phyloP scores from a whole-genome alignment of 2,329 filamentous ascomycete species.

The Colletotrichum simmondsii region DNA sequence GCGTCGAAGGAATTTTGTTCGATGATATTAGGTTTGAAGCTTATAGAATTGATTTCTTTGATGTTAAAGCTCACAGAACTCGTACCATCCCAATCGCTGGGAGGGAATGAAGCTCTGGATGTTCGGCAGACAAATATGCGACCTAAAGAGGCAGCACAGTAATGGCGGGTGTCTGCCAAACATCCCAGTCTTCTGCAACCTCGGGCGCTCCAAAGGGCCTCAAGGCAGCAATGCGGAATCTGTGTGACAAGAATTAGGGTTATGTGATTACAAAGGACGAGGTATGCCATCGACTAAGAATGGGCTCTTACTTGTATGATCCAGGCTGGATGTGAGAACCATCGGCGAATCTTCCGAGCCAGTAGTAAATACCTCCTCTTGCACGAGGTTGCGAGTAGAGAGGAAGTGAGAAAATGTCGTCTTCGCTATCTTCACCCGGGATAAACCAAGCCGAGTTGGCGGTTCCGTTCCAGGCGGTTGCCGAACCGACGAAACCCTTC shows the following conservation, averaged over 20 bases:
- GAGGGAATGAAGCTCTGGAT: too few relatives aligned
- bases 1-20: too few relatives aligned
- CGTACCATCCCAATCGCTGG: too few relatives aligned
- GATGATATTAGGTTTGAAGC: too few relatives aligned
- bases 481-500: conserved; percentile 54
- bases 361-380: neutral
- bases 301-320: conserved; percentile 5
- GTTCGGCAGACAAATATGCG: too few relatives aligned
- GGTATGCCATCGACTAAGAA: too few relatives aligned
- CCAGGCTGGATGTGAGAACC: conserved; percentile 8
- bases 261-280: too few relatives aligned
- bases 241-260: neutral
- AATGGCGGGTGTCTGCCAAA: conserved; percentile 38
- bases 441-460: neutral
- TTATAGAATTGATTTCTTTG: too few relatives aligned
- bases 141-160: neutral
- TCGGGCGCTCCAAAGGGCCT: conserved; percentile 39
- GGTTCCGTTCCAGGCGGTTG: conserved; percentile 42
- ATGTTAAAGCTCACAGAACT: too few relatives aligned
- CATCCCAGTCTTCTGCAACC: conserved; percentile 37
- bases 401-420: conserved; percentile 12
- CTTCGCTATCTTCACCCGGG: neutral
- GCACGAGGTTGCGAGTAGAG: neutral
- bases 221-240: conserved; percentile 39
- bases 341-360: conserved; percentile 12